Evolutionary conservation across 2,329 filamentous ascomycete genomes (phyloP).

Genomic region (Hypoxylon rubiginosum): DNA sequence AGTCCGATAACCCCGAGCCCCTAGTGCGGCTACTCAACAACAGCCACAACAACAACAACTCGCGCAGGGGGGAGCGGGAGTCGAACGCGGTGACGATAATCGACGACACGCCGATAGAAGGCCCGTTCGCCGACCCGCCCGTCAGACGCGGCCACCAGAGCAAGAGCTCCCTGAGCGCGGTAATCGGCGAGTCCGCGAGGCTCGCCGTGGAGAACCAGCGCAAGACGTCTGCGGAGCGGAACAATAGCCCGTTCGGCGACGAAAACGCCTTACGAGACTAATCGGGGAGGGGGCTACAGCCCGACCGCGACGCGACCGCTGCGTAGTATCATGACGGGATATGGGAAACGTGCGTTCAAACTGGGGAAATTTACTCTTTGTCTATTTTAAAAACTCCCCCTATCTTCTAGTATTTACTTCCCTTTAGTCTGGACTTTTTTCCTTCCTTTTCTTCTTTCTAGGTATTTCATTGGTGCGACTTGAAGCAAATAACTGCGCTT

Average conservation of each 20-base stretch:
- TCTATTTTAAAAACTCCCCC: constrained; percentile 20
- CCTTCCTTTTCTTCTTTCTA: constrained; percentile 20
- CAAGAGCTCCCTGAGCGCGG: constrained; percentile 65
- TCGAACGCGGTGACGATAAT: constrained; percentile 64
- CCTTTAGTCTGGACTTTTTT: constrained; percentile 38
- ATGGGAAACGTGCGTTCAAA: constrained; percentile 38
- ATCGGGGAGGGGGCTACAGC: constrained; percentile 23
- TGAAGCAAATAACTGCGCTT: constrained; percentile 23
- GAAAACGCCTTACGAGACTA: constrained; percentile 52
- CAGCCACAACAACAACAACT: too few species aligned
- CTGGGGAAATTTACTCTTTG: constrained; percentile 31
- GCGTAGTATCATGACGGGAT: constrained; percentile 39
- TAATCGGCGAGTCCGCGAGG: constrained; percentile 67
- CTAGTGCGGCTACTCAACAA: constrained; percentile 35
- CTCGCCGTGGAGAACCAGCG: constrained; percentile 56
- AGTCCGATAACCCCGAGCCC: constrained; percentile 42
- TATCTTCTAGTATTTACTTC: constrained; percentile 45
- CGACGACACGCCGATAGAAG: constrained; percentile 66
- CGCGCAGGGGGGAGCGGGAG: constrained; percentile 49
- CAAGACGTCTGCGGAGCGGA: constrained; percentile 45
- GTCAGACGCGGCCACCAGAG: constrained; percentile 53
- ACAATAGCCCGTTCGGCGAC: constrained; percentile 52
- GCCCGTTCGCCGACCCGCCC: constrained; percentile 72
- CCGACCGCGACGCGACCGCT: constrained; percentile 35
- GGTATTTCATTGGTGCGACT: constrained; percentile 28